These are phyloP conservation scores for Solanum aculeatissimum DNA, from an alignment of 305 asterid genomes.

Conservation along the genomic window DNA sequence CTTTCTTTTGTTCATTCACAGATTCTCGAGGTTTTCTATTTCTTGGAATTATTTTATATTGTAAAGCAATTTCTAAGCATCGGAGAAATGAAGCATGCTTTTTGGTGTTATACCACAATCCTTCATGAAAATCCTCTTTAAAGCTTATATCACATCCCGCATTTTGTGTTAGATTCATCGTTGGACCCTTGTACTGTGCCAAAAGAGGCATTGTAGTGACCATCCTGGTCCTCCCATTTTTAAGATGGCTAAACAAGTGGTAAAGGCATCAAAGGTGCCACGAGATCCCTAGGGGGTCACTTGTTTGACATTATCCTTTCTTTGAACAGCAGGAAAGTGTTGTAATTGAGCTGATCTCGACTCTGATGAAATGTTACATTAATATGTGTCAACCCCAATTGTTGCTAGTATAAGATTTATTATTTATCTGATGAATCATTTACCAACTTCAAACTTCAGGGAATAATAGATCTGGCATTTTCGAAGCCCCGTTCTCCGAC, in stretches of 20 bases:
- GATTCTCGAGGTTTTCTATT: not conserved
- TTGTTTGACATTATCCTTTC: not conserved
- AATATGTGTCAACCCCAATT: not conserved
- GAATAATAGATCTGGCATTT: conserved; percentile 77
- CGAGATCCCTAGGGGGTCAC: not conserved
- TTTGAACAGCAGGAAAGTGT: not conserved
- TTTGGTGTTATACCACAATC: not conserved
- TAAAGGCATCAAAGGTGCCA: not conserved
- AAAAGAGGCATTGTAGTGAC: not conserved
- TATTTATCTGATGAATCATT: not conserved
- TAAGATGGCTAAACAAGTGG: not conserved
- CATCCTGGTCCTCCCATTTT: not conserved
- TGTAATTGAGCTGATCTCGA: not conserved
- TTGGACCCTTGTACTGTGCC: not conserved
- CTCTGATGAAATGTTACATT: not conserved
- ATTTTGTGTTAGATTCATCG: not conserved
- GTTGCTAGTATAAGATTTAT: not conserved
- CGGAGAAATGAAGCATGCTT: not conserved
- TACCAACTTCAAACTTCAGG: conserved; percentile 41
- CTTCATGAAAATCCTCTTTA: not conserved
- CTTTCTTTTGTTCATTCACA: not conserved
- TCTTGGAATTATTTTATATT: not conserved
- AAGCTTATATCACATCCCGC: not conserved
- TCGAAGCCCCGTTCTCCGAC: conserved; percentile 53
- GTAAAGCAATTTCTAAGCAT: not conserved